Base-by-base conservation (phyloP, 139 green algal genomes). In the Micromonas commoda region DNA sequence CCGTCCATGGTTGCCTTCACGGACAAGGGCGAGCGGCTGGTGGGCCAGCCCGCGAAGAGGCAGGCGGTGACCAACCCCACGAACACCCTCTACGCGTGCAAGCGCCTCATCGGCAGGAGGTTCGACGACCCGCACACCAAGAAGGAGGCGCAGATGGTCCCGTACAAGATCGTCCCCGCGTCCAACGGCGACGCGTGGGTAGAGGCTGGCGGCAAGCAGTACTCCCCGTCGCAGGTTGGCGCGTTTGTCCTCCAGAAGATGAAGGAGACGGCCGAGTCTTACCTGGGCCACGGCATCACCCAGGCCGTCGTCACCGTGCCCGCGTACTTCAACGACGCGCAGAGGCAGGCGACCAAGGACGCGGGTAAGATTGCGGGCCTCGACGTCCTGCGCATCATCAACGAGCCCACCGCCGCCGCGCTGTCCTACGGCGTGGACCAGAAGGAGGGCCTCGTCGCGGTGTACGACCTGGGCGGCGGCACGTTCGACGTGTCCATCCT, bases 401-500 rank as follows among this genome's bases (percentile, higher is more conserved):
- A 99, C 85, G 95, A 99, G 89, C 95, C 95, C 64, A 99, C 95
- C 3, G 95, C 95, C 33, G 95, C 95, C 2, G 91, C 93, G 16
- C 88, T 99, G 53, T 92, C 88, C 35, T 99, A 99, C 78, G 95
- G 95, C 70, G 86, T 88, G 23, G 93, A 99, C 85, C 93, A 96
- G 82, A 98, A 98, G 86, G 95, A 99, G 83, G 94, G 94, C 5
- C 64, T 97, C 45, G 87, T 97, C 51, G 93, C 92, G 0, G 93
- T 97, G 68, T 97, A 96, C 65, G 93, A 97, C 79, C 79, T 97
- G 35, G 93, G 85, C 20, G 94, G 94, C 34, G 95, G 95, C 63
- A 99, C 95, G 29, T 99, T 99, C 83, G 95, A 99, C 86, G 86
- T 99, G 26, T 97, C 91, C 52, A 98, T 99, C 77, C 86, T 99